These are phyloP conservation scores for Macrolepiota albuminosa DNA, from an alignment of 768 basidiomycete genomes.

Conservation along the genomic window DNA sequence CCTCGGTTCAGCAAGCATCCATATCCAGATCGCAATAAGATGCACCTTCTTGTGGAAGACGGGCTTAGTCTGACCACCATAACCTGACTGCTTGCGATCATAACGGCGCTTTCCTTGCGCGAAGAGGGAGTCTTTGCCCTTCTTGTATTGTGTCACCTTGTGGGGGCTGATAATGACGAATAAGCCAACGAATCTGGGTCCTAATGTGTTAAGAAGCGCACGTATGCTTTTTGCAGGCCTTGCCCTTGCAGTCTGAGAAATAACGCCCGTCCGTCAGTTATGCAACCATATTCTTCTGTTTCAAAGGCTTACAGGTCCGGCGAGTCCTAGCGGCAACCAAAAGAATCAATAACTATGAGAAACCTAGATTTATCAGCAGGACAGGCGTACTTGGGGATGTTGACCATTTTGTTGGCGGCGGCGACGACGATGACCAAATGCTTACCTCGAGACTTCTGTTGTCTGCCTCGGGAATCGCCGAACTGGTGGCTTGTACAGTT, in stretches of 20 bases:
- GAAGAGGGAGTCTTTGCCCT: slow-evolving; percentile 96
- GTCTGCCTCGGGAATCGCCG: slow-evolving; percentile 32
- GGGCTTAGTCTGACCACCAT: slow-evolving; percentile 99
- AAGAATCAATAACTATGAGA: slow-evolving; percentile 14
- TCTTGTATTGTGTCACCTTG: slow-evolving; percentile 99
- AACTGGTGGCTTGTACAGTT: slow-evolving; percentile 32
- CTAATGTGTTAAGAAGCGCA: slow-evolving; percentile 34
- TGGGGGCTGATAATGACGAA: slow-evolving; percentile 63
- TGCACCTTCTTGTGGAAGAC: slow-evolving; percentile 99
- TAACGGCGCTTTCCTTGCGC: slow-evolving; percentile 99
- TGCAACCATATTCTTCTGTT: neutral
- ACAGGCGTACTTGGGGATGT: slow-evolving; percentile 82
- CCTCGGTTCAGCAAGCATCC: neutral
- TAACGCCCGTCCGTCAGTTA: slow-evolving; percentile 6
- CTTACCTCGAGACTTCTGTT: slow-evolving; percentile 26
- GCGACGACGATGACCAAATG: slow-evolving; percentile 32
- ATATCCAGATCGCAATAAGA: neutral
- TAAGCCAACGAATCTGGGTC: neutral
- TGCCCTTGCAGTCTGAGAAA: slow-evolving; percentile 85
- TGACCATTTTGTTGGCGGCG: slow-evolving; percentile 73
- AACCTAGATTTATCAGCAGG: neutral
- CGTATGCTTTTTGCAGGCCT: slow-evolving; percentile 97
- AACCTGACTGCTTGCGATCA: slow-evolving; percentile 97
- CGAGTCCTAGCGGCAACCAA: slow-evolving; percentile 57
- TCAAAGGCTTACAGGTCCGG: slow-evolving; percentile 79